These are phyloP conservation scores for Pseudogymnoascus sp. DNA, from an alignment of 2,329 filamentous ascomycete species.

Conservation along the genomic window DNA sequence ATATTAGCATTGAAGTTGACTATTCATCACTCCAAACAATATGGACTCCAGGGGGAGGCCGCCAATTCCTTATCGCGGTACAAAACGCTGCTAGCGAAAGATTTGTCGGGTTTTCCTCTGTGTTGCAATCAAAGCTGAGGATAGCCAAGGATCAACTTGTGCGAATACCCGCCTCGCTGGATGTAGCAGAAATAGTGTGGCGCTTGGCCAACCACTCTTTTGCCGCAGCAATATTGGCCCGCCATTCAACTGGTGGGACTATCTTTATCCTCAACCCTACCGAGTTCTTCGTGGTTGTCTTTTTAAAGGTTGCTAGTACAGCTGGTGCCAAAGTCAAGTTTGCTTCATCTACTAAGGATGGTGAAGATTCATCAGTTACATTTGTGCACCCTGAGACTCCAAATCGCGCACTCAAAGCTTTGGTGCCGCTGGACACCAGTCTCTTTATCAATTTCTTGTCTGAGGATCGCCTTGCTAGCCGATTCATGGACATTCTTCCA, in stretches of 20 bases:
- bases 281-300: not conserved
- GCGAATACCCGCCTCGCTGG: not conserved
- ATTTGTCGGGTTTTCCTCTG: not conserved
- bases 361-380: not conserved
- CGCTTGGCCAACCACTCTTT: not conserved
- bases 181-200: not conserved
- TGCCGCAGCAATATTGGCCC: not conserved
- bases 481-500: not conserved
- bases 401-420: not conserved
- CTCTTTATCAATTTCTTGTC: not conserved
- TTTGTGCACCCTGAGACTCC: not conserved
- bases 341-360: not conserved
- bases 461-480: not conserved
- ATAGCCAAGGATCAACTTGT: not conserved
- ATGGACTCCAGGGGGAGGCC: not conserved
- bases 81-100: not conserved
- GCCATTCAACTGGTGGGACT: not conserved
- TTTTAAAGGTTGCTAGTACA: not conserved
- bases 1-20: not conserved
- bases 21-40: not conserved
- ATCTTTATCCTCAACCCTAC: not conserved
- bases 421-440: not conserved
- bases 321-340: not conserved
- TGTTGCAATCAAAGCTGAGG: not conserved
- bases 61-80: conserved; percentile 2